These are phyloP conservation scores for Paradendryphiella salina DNA, from an alignment of 2,329 filamentous ascomycete species.

Conservation along the genomic window DNA sequence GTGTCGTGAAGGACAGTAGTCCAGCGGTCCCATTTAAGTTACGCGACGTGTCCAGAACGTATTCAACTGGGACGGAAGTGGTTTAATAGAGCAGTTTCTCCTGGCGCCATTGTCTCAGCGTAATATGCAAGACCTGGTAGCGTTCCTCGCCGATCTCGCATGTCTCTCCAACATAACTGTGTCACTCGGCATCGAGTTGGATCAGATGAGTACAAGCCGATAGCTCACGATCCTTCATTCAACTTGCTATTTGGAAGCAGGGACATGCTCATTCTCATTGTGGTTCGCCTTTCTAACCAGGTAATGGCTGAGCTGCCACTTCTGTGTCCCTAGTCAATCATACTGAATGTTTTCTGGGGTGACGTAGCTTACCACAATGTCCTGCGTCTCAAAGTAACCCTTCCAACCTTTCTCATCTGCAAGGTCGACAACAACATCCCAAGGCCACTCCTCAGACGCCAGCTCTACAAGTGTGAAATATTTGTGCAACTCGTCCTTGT, in stretches of 20 bases:
- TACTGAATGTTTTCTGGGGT: neutral
- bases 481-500: constrained; percentile 12
- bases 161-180: neutral
- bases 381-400: constrained; percentile 18
- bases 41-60: neutral
- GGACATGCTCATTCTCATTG: neutral
- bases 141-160: neutral
- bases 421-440: constrained; percentile 23
- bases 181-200: neutral
- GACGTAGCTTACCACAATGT: constrained; percentile 14
- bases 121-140: neutral
- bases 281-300: constrained; percentile 7
- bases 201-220: neutral
- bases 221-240: neutral
- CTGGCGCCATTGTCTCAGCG: neutral
- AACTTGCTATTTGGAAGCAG: neutral
- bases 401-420: constrained; percentile 16
- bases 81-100: neutral
- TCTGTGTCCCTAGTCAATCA: constrained; percentile 3
- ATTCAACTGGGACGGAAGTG: neutral
- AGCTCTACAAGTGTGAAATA: constrained; percentile 21
- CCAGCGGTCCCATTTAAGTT: neutral
- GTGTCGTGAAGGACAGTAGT: neutral
- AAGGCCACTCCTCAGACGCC: constrained; percentile 23
- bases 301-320: constrained; percentile 22